phyloP scores from a whole-genome alignment of 345 rosid species.

The Populus davidiana region DNA sequence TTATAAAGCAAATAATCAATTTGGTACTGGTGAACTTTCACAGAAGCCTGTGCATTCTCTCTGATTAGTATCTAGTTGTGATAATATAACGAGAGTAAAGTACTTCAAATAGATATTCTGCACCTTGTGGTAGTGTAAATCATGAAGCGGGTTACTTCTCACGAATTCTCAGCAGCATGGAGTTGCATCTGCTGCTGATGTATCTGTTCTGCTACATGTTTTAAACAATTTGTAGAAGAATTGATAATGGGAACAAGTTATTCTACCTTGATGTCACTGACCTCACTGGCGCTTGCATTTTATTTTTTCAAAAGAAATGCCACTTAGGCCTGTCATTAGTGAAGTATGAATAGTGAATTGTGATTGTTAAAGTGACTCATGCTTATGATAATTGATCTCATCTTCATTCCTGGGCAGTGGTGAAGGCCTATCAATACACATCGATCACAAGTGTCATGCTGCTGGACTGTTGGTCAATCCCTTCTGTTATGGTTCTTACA shows the following conservation, averaged over 20 bases:
- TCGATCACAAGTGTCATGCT: slow-evolving; percentile 89
- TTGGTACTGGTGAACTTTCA: neutral
- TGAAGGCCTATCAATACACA: slow-evolving; percentile 87
- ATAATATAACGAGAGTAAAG: neutral
- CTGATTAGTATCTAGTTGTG: neutral
- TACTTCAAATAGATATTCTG: neutral
- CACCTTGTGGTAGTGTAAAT: neutral
- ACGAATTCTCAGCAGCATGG: neutral
- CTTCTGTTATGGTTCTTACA: slow-evolving; percentile 80
- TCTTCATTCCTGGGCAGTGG: slow-evolving; percentile 50
- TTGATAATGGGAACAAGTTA: neutral
- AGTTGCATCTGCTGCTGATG: neutral
- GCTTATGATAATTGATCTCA: slow-evolving; percentile 10
- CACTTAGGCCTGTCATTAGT: neutral
- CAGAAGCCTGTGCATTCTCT: neutral
- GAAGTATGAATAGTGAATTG: neutral
- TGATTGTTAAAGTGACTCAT: neutral
- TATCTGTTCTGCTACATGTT: neutral
- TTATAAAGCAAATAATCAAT: neutral
- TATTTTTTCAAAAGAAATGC: neutral
- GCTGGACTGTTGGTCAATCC: slow-evolving; percentile 93
- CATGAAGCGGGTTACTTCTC: slow-evolving; percentile 4
- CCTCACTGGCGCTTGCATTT: neutral
- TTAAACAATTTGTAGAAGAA: neutral
- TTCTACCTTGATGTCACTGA: neutral